These are phyloP conservation scores for Xylariaceae sp. DNA, from an alignment of 2,329 filamentous ascomycete genomes.

Conservation along the genomic window DNA sequence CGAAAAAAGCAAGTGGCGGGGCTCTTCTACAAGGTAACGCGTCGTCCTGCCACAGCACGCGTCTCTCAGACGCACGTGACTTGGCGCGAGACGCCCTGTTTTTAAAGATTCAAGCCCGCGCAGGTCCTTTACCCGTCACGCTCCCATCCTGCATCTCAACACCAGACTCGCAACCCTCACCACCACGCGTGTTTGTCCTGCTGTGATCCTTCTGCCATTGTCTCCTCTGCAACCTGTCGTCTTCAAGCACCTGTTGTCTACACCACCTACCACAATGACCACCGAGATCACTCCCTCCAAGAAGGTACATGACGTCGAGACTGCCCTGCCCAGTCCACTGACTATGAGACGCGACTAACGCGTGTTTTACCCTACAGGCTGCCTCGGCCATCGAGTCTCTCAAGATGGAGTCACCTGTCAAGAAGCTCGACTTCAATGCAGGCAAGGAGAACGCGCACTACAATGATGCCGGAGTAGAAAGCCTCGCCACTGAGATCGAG, in stretches of 20 bases:
- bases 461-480: constrained; percentile 42
- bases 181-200: constrained; percentile 14
- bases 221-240: constrained; percentile 5
- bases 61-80: constrained; percentile 18
- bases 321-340: constrained; percentile 12
- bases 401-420: constrained; percentile 87
- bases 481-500: constrained; percentile 49
- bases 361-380: constrained; percentile 48
- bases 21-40: constrained; percentile 12
- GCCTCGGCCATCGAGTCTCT: constrained; percentile 79
- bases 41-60: constrained; percentile 7
- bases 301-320: constrained; percentile 39
- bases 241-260: constrained; percentile 13
- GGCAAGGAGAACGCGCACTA: constrained; percentile 75
- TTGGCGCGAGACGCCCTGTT: constrained; percentile 16
- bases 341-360: constrained; percentile 12
- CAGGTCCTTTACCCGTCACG: constrained; percentile 10
- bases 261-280: constrained; percentile 53
- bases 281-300: constrained; percentile 58
- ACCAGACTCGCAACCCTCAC: constrained; percentile 4
- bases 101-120: constrained; percentile 19
- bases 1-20: constrained; percentile 19
- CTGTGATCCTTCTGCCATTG: constrained; percentile 3
- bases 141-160: constrained; percentile 12
- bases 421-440: constrained; percentile 76